Evolutionary conservation across 371 early-diverging fungal genomes (phyloP), one percentile per base, ranked within the genome.

Genomic region (Mucor lusitanicus): DNA sequence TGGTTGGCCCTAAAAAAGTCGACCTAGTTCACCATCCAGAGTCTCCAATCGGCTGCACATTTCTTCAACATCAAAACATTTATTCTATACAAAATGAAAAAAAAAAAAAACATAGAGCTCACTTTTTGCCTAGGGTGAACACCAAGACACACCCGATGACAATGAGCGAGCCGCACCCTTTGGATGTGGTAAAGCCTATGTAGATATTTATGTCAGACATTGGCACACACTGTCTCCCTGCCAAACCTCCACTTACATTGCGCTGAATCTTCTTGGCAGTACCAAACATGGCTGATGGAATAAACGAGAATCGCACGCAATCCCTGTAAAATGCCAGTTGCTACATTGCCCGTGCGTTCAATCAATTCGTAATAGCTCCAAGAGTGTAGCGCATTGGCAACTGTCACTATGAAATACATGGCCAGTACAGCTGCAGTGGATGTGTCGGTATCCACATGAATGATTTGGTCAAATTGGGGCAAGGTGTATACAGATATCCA

Each of bases 231-330:
- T 4, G 0, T 27, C 11, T n/a, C 30, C n/a, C n/a, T 17, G 6
- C 5, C 28, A 19, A 11, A 21, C 42, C 8, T 7, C 7, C 30
- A 80, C 79, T 73, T 69, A 80, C 93, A 93, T 79, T 93, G 93
- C 3, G 83, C 85, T 6, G 74, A 67, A 59, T 92, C 92, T 42
- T 69, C 66, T 9, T 71, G 62, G 75, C 93, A 93, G 71, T 84
- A 93, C 76, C 90, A 81, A 6, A 77, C 64, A 67, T 90, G 88
- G 65, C 88, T 88, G 48, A 92, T 70, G 9, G 75, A 85, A 79
- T 92, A 91, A 3, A 93, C 91, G 32, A 89, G 59, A 30, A 92
- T 88, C 0, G 93, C 91, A 25, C 92, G 77, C 15, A 93, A 60
- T 1, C 90, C 90, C 76, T 91, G 90, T 58, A 93, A 67, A 63